Percentiles rank a stretch among this genome's conserved stretches.
phyloP scores from a whole-genome alignment of 2,329 filamentous ascomycete genomes.

The Calycina marina region DNA sequence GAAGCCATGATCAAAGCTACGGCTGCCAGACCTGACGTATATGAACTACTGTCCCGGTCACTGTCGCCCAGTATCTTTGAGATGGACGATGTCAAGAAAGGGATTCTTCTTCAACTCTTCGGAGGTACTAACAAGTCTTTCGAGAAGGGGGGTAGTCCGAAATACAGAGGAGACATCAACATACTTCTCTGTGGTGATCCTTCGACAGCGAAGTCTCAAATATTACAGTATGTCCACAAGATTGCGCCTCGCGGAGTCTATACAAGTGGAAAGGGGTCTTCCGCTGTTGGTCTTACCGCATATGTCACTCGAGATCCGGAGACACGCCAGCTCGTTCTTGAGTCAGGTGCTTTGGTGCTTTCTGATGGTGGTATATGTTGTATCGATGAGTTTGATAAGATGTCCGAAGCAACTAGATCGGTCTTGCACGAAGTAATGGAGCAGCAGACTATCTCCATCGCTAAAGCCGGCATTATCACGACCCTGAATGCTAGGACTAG shows the following conservation, averaged over 20 bases:
- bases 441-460: slow-evolving; percentile 65
- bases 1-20: slow-evolving; percentile 77
- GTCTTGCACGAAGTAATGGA: slow-evolving; percentile 73
- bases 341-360: slow-evolving; percentile 59
- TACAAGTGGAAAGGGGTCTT: slow-evolving; percentile 63
- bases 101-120: slow-evolving; percentile 89
- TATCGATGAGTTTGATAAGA: slow-evolving; percentile 71
- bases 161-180: slow-evolving; percentile 95
- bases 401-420: slow-evolving; percentile 60
- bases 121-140: slow-evolving; percentile 98
- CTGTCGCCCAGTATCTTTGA: slow-evolving; percentile 93
- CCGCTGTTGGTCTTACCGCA: slow-evolving; percentile 63
- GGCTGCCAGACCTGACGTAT: slow-evolving; percentile 70
- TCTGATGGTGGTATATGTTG: slow-evolving; percentile 66
- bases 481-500: slow-evolving; percentile 91
- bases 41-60: slow-evolving; percentile 81
- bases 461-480: slow-evolving; percentile 66
- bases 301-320: slow-evolving; percentile 64
- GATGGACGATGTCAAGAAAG: slow-evolving; percentile 98
- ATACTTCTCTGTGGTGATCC: slow-evolving; percentile 93
- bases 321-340: slow-evolving; percentile 57
- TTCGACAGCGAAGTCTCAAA: slow-evolving; percentile 89
- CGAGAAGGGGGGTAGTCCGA: slow-evolving; percentile 86
- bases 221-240: slow-evolving; percentile 90
- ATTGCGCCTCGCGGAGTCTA: slow-evolving; percentile 83